Evolutionary conservation across 2,329 filamentous ascomycete genomes (phyloP), one percentile per base, ranked within the genome.

Genomic region (Scytalidium sp.): DNA sequence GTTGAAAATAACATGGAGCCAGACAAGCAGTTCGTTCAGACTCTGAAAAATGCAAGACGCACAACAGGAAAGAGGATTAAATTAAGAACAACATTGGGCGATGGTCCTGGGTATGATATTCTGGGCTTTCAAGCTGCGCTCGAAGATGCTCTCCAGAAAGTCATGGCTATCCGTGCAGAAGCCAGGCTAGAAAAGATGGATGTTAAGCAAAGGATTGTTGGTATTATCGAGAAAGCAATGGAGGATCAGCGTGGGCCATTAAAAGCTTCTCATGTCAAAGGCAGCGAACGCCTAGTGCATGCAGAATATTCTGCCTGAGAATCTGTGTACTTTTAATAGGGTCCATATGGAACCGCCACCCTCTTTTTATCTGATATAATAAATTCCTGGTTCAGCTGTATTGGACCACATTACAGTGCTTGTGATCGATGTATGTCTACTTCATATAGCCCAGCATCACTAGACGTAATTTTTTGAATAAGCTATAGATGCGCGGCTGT

Each of bases 171-270:
- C 45, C 50, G 57, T n/a, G 39, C 20, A 4, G n/a, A 50, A 15
- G 39, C 41, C 6, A 23, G 10, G 5, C 17, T 41, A 19, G 50
- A 55, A 8, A 50, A 53, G 19, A 20, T 50, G 9, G 21, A 53
- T 25, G 53, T 56, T 11, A 57, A 50, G 36, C 25, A 39, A 5
- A 60, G 54, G 49, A 55, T 52, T 3, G 43, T 62, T 6, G 49
- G 53, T 15, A 62, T 64, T 19, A 57, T 64, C 43, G 53, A 61
- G 46, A 59, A 39, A 10, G 60, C 60, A 7, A 52, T 59, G 9
- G 47, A 51, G 11, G 53, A 50, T 19, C 49, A 51, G 32, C 32
- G 32, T 36, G 7, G 13, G 32, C 5, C 15, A n/a, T 15, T n/a
- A n/a, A 36, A 36, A 36, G 32, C 15, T 10, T 5, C 13, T 36